Base-by-base conservation (phyloP, 1,284 basidiomycete species). In the Bjerkandera adusta region DNA sequence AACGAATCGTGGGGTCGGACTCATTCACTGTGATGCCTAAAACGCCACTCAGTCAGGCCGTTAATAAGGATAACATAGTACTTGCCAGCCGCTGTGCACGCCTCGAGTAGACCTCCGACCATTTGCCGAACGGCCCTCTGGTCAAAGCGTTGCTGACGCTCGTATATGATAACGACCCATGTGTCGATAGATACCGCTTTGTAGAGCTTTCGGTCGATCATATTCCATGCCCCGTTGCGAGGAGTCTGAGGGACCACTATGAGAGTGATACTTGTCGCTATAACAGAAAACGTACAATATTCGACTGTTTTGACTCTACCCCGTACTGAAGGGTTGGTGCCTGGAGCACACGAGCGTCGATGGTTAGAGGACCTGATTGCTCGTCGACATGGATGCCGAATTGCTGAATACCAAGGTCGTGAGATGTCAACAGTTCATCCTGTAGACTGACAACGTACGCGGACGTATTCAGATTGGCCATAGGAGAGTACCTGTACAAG, bases 401-500 rank as follows among this genome's bases (percentile, higher is more conserved):
- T 57, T 80, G 70, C 38, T 58, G 26, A n/a, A 36, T 3, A 12
- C 50, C 20, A 4, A 24, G 16, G 20, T 21, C 15, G 37, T 26
- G 13, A 41, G 43, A 49, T 10, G 24, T 27, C 12, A 11, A 3
- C 18, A n/a, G n/a, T 8, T 11, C 1, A 45, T 36, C n/a, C 13
- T 3, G n/a, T n/a, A n/a, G n/a, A n/a, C n/a, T n/a, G n/a, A n/a
- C 8, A 42, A 50, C 61, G 47, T 40, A 65, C 63, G 34, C 75
- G 71, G 21, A 89, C 76, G 54, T 87, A 89, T 64, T 86, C 79
- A 0, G 85, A 88, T 62, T 84, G 76, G 1, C 82, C 81, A 54
- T 87, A 88, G 21, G 73, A 69, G 38, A 89, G 69, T 25, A 83
- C 76, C 83, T 85, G 32, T n/a, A n/a, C 12, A 25, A 1, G 25